Percentiles rank a stretch among this genome's conserved stretches.
phyloP scores from a whole-genome alignment of 83 land plant species.

The Isoetes engelmannii region DNA sequence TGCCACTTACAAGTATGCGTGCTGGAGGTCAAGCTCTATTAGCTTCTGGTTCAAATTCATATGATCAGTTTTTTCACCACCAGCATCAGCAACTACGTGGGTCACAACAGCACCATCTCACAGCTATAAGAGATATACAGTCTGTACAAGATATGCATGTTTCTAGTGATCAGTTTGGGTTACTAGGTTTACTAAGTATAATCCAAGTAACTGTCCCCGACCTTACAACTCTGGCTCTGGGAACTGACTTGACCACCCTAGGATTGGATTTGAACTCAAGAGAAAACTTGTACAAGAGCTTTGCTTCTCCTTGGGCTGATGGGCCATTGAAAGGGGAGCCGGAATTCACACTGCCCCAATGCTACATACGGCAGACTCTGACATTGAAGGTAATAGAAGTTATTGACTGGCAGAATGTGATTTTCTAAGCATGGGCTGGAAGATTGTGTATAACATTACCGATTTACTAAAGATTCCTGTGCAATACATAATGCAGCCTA shows the following conservation, averaged over 20 bases:
- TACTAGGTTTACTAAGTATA: slow-evolving; percentile 77
- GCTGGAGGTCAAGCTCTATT: not conserved
- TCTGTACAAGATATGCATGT: slow-evolving; percentile 8
- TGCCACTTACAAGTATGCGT: not conserved
- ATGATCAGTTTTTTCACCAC: slow-evolving; percentile 1
- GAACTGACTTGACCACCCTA: slow-evolving; percentile 77
- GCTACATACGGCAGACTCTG: slow-evolving; percentile 66
- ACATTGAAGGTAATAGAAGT: slow-evolving; percentile 42
- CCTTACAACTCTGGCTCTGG: slow-evolving; percentile 78
- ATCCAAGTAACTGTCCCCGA: slow-evolving; percentile 78
- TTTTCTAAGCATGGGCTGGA: not conserved
- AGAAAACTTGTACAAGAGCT: slow-evolving; percentile 77
- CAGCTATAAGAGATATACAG: slow-evolving; percentile 17
- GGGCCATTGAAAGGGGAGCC: slow-evolving; percentile 87
- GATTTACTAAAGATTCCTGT: not conserved
- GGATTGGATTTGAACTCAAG: slow-evolving; percentile 76
- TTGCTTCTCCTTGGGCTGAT: slow-evolving; percentile 91
- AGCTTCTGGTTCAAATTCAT: not conserved
- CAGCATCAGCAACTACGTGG: slow-evolving; percentile 10
- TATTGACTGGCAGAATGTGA: not conserved
- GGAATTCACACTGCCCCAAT: slow-evolving; percentile 68
- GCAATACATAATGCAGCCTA: slow-evolving; percentile 36
- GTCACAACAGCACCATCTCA: slow-evolving; percentile 22
- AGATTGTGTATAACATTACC: not conserved
- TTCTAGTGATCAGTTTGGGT: slow-evolving; percentile 56